Evolutionary conservation across 2,329 filamentous ascomycete genomes (phyloP), one percentile per base, ranked within the genome.

Genomic region (Nemania sp.): DNA sequence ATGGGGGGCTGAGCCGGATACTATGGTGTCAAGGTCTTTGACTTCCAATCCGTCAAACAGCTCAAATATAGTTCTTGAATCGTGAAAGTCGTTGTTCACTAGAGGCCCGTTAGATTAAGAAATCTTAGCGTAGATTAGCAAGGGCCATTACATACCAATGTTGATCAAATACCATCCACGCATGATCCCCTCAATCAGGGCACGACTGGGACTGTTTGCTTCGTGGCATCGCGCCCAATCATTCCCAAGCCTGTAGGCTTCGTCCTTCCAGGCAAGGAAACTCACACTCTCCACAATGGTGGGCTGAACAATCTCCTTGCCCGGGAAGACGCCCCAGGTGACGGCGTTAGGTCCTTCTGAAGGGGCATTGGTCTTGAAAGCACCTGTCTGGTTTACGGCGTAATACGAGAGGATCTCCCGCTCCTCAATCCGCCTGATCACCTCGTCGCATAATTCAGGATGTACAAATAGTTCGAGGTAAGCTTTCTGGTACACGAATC

Each of bases 241-340:
- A 53, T 88, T 82, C 49, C 94, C 94, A 8, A 99, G 81, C 57
- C 90, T 85, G 78, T 91, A 99, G 14, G 96, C 95, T 74, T 99
- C 94, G 64, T 99, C 94, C 75, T 96, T 96, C 94, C 94, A 99
- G 2, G 94, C 94, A 49, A 99, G 78, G 81, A 99, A 99, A 71
- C 90, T 96, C 70, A 99, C 88, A 15, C 90, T 95, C 76, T 99
- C 94, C 47, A 99, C 94, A 66, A 99, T 97, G n/a, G 94, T 99
- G 12, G 94, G 94, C 73, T 99, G 94, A n/a, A 99, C 92, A 68
- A 99, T 97, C 73, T 99, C 94, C 72, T 97, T 96, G 54, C 94
- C 94, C 0, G 94, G 93, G 77, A 97, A 99, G 28, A 99, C 95
- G 73, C 94, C 94, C 94, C 94, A 99, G 1, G 94, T 99, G 44